A percentile compares a stretch with the other conserved stretches of the same genome.
Evolutionary conservation across 768 basidiomycete genomes (phyloP).

Genomic region (Pleurotus ostreatus): DNA sequence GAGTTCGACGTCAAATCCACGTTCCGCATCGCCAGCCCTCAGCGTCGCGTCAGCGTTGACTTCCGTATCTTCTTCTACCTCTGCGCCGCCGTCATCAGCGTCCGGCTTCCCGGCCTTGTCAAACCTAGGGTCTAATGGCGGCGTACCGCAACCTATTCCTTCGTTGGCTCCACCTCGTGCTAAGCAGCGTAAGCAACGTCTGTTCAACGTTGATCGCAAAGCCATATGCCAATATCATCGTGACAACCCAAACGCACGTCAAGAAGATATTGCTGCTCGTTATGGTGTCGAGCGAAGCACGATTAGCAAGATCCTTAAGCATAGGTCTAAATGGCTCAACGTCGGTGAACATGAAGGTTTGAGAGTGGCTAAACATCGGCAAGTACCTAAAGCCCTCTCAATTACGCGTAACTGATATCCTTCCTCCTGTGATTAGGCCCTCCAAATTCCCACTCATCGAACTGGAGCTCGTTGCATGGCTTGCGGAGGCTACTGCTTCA

Average conservation of each 20-base stretch:
- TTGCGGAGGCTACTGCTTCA: slow-evolving; percentile 47
- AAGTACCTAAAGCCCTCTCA: slow-evolving; percentile 12
- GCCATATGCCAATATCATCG: slow-evolving; percentile 67
- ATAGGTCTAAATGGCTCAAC: slow-evolving; percentile 79
- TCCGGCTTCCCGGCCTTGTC: slow-evolving; percentile 12
- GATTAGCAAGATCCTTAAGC: slow-evolving; percentile 89
- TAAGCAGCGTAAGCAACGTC: slow-evolving; percentile 68
- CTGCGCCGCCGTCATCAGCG: slow-evolving; percentile 14
- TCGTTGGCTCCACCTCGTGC: slow-evolving; percentile 25
- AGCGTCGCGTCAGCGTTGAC: slow-evolving; percentile 53
- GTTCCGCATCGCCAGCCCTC: slow-evolving; percentile 58
- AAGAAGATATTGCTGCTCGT: slow-evolving; percentile 76
- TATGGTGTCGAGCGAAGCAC: slow-evolving; percentile 88
- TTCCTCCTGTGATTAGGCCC: slow-evolving; percentile 38
- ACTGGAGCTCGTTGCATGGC: slow-evolving; percentile 54
- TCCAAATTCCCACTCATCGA: slow-evolving; percentile 84
- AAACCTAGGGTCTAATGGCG: not conserved
- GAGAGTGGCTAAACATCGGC: slow-evolving; percentile 71
- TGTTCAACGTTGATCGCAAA: slow-evolving; percentile 72
- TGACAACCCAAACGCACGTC: slow-evolving; percentile 63
- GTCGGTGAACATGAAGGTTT: slow-evolving; percentile 55
- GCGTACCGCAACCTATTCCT: slow-evolving; percentile 2
- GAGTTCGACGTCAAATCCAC: slow-evolving; percentile 27
- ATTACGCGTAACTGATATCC: not conserved
- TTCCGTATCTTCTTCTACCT: slow-evolving; percentile 41